A percentile compares a stretch with the other conserved stretches of the same genome.
Evolutionary conservation across 2,329 filamentous ascomycete genomes (phyloP).

Genomic region (Sarocladiaceae sp.): DNA sequence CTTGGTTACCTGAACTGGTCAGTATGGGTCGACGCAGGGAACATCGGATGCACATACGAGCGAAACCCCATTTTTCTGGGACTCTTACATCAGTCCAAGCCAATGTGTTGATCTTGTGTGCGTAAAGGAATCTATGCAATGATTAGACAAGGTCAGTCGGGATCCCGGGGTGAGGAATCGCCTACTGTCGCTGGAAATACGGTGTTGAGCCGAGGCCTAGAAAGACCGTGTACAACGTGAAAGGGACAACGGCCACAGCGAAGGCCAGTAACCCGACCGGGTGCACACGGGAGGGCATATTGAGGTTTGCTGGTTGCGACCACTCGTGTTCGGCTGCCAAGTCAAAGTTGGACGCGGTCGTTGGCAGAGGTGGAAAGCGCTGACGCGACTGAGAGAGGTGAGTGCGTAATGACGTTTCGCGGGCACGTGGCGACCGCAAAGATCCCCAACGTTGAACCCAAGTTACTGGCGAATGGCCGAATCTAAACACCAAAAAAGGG

Average conservation of each 20-base stretch:
- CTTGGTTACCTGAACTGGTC: constrained; percentile 62
- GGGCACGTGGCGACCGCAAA: no score
- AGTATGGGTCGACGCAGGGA: background rate
- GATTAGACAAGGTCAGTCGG: constrained; percentile 10
- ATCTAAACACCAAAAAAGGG: no score
- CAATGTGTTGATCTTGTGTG: constrained; percentile 68
- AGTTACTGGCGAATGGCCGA: no score
- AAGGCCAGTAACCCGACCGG: no score
- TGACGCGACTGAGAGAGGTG: no score
- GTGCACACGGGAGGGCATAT: no score
- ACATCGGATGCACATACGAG: constrained; percentile 47
- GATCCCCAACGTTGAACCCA: no score
- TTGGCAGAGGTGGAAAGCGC: no score
- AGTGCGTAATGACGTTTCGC: no score
- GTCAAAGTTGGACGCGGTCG: no score
- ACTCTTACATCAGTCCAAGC: constrained; percentile 67
- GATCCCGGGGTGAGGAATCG: constrained; percentile 9
- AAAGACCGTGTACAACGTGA: constrained; percentile 60
- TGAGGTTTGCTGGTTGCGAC: no score
- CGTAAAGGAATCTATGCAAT: constrained; percentile 65
- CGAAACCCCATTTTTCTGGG: constrained; percentile 80
- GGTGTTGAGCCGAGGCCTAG: constrained; percentile 62
- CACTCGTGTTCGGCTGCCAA: no score
- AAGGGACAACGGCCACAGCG: constrained; percentile 49
- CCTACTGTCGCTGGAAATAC: constrained; percentile 74